Evolutionary conservation across 441 rosid species (phyloP).

Genomic region (Gossypium schwendimanii): DNA sequence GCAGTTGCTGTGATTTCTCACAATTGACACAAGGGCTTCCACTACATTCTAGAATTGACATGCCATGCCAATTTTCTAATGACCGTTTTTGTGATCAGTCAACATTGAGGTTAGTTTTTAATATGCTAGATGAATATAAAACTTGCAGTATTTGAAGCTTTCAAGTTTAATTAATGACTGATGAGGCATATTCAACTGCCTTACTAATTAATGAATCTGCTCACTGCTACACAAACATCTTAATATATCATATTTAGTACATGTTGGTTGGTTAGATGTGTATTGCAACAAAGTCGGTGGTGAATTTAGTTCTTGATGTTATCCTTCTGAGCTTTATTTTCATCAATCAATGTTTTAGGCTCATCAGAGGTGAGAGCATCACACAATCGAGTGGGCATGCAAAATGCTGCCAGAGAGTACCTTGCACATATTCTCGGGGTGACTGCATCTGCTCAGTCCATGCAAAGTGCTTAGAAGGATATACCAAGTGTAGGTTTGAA

Average conservation of each 20-base stretch:
- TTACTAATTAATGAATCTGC: not conserved
- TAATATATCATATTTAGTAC: not conserved
- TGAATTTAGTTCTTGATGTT: not conserved
- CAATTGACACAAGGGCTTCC: conserved; percentile 19
- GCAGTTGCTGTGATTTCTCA: conserved; percentile 24
- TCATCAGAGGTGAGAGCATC: conserved; percentile 24
- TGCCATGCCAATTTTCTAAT: conserved; percentile 25
- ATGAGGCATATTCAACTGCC: not conserved
- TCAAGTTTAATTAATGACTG: not conserved
- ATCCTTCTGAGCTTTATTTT: not conserved
- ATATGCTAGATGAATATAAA: not conserved
- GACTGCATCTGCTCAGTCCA: conserved; percentile 25
- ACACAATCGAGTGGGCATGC: conserved; percentile 20
- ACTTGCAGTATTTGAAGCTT: not conserved
- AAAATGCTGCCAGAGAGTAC: conserved; percentile 27
- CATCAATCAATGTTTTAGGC: conserved; percentile 22
- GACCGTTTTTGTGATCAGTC: conserved; percentile 20
- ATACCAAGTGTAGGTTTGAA: conserved; percentile 20
- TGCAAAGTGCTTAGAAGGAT: conserved; percentile 21
- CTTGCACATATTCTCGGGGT: conserved; percentile 15
- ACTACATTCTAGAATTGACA: conserved; percentile 13
- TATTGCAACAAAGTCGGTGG: not conserved
- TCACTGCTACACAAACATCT: not conserved
- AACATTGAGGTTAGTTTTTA: conserved; percentile 25
- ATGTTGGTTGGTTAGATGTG: not conserved